Conservation (phyloP, 441 rosid species). For the Gossypium davidsonii region DNA sequence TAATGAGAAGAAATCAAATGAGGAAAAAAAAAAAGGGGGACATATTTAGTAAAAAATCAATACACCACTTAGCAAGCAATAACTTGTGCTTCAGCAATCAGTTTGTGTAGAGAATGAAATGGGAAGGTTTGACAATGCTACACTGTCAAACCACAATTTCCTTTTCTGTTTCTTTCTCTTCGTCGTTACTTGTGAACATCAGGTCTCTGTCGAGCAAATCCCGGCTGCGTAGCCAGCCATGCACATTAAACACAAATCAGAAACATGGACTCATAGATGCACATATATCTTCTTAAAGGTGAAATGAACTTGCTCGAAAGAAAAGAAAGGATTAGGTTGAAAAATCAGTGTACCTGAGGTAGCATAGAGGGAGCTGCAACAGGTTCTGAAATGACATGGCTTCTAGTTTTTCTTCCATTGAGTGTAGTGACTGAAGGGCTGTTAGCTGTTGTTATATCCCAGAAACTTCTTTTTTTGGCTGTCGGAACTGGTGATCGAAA, state of each 20-base stretch:
- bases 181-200: slow-evolving; percentile 22
- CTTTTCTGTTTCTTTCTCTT: not conserved
- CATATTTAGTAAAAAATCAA: not conserved
- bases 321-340: not conserved
- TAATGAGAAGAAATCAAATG: not conserved
- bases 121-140: not conserved
- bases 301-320: not conserved
- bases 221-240: slow-evolving; percentile 48
- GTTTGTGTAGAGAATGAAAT: slow-evolving; percentile 16
- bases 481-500: slow-evolving; percentile 67
- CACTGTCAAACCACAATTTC: not conserved
- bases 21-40: not conserved
- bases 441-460: slow-evolving; percentile 77
- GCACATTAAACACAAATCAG: slow-evolving; percentile 23
- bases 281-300: not conserved
- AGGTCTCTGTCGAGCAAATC: slow-evolving; percentile 54
- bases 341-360: slow-evolving; percentile 56
- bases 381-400: slow-evolving; percentile 45
- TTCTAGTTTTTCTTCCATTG: slow-evolving; percentile 71
- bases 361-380: slow-evolving; percentile 71
- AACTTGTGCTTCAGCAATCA: slow-evolving; percentile 18
- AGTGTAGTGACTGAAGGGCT: slow-evolving; percentile 52
- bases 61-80: not conserved
- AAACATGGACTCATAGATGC: slow-evolving; percentile 15
- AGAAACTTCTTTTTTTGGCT: slow-evolving; percentile 77